Percentiles rank a stretch among this genome's conserved stretches.
These are phyloP conservation scores for Xylaria bambusicola DNA, from an alignment of 495 filamentous ascomycete genomes.

Conservation along the genomic window DNA sequence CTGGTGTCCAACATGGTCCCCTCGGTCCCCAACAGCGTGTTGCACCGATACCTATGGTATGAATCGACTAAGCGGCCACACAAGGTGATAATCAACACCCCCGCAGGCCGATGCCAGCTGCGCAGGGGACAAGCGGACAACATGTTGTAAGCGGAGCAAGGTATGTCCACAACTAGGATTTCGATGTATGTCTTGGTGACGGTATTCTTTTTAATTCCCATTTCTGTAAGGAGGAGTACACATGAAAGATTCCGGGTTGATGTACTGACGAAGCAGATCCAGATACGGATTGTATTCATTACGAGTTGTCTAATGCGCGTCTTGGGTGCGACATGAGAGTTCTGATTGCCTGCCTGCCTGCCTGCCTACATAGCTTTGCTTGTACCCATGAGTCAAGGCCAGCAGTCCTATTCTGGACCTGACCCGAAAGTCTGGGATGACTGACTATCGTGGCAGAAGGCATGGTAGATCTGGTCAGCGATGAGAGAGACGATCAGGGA, in stretches of 20 bases:
- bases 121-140: slow-evolving; percentile 10
- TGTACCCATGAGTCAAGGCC: too few species aligned
- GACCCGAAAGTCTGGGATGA: slow-evolving; percentile 18
- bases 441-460: too few species aligned
- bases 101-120: slow-evolving; percentile 12
- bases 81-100: not conserved
- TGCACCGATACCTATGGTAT: too few species aligned
- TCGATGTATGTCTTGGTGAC: not conserved
- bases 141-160: not conserved
- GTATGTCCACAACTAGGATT: not conserved
- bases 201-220: not conserved
- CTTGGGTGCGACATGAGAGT: too few species aligned
- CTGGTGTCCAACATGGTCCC: not conserved
- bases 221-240: too few species aligned
- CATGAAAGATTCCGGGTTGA: too few species aligned
- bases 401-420: slow-evolving; percentile 21
- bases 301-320: too few species aligned
- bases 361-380: too few species aligned
- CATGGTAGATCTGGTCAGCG: slow-evolving; percentile 19
- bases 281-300: too few species aligned
- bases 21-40: too few species aligned
- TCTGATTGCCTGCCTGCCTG: too few species aligned
- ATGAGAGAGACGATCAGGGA: slow-evolving; percentile 13
- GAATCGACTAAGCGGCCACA: slow-evolving; percentile 8
- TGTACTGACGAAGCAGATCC: too few species aligned